These are phyloP conservation scores for Suzukiozyma palmioleophila DNA, from an alignment of 1,139 yeast species.

Conservation along the genomic window DNA sequence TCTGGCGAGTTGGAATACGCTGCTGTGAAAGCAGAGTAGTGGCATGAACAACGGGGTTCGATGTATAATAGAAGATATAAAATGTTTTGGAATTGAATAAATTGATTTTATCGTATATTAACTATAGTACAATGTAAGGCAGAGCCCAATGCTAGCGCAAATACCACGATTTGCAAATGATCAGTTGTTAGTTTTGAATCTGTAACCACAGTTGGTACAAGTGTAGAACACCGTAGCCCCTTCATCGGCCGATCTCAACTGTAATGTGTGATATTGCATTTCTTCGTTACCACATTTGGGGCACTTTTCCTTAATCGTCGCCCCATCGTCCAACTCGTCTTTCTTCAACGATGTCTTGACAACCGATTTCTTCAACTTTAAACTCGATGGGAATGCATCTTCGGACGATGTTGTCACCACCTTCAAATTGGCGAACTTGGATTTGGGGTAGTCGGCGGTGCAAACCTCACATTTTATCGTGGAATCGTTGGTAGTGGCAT, in stretches of 20 bases:
- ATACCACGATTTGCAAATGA: slow-evolving; percentile 1
- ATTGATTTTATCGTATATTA: not conserved
- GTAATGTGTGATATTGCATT: slow-evolving; percentile 96
- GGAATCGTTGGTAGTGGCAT: slow-evolving; percentile 50
- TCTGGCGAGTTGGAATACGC: slow-evolving; percentile 83
- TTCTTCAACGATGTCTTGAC: slow-evolving; percentile 80
- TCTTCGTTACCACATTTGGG: slow-evolving; percentile 97
- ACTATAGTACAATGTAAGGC: slow-evolving; percentile 7
- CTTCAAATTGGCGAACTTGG: slow-evolving; percentile 67
- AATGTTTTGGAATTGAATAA: not conserved
- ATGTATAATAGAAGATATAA: not conserved
- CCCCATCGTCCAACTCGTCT: slow-evolving; percentile 87
- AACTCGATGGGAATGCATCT: slow-evolving; percentile 88
- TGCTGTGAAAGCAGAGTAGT: slow-evolving; percentile 20
- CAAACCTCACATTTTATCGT: slow-evolving; percentile 68
- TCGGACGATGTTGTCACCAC: slow-evolving; percentile 83
- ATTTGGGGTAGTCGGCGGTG: slow-evolving; percentile 49
- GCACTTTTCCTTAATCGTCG: slow-evolving; percentile 93
- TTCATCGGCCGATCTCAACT: slow-evolving; percentile 96
- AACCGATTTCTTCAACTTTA: slow-evolving; percentile 77
- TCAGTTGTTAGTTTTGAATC: slow-evolving; percentile 86
- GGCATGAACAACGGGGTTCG: too few species aligned
- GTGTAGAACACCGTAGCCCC: slow-evolving; percentile 97
- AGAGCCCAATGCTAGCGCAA: slow-evolving; percentile 3
- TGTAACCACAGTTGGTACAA: slow-evolving; percentile 87